Evolutionary conservation across 495 filamentous ascomycete species (phyloP).

Genomic region (Penicillium atrosanguineum): DNA sequence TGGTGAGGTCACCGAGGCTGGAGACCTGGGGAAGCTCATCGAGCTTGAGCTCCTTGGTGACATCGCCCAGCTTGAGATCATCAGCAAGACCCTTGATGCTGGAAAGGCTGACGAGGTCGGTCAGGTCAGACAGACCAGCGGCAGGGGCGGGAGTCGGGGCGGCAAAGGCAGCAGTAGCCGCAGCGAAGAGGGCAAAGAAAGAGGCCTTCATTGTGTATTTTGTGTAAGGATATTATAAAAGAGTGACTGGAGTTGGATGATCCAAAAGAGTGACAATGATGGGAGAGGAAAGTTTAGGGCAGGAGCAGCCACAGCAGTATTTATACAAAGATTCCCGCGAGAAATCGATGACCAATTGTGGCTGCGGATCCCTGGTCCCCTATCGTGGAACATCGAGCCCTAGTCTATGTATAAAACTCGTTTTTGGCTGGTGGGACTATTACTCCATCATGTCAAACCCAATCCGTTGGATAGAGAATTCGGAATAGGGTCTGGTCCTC

Average conservation of each 20-base stretch:
- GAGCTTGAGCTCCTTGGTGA: conserved; percentile 22
- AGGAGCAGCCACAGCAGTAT: conserved; percentile 14
- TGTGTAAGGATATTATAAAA: conserved; percentile 21
- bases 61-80: conserved; percentile 20
- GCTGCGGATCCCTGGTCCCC: conserved; percentile 21
- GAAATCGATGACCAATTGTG: neutral
- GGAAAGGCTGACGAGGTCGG: conserved; percentile 9
- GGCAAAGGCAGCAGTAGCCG: conserved; percentile 32
- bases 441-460: conserved; percentile 6
- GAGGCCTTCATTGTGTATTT: conserved; percentile 38
- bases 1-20: conserved; percentile 23
- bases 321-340: conserved; percentile 8
- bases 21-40: conserved; percentile 21
- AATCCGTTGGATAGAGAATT: neutral
- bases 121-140: conserved; percentile 14
- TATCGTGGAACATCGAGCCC: neutral
- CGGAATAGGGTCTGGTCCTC: neutral
- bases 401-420: neutral
- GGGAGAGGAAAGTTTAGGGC: conserved; percentile 15
- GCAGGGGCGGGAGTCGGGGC: conserved; percentile 21
- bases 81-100: conserved; percentile 10
- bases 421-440: conserved; percentile 6
- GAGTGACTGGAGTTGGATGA: conserved; percentile 34
- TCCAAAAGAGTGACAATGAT: conserved; percentile 24
- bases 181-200: conserved; percentile 32